phyloP scores from a whole-genome alignment of 169 alveolate genomes.

The Plasmodium sp. region DNA sequence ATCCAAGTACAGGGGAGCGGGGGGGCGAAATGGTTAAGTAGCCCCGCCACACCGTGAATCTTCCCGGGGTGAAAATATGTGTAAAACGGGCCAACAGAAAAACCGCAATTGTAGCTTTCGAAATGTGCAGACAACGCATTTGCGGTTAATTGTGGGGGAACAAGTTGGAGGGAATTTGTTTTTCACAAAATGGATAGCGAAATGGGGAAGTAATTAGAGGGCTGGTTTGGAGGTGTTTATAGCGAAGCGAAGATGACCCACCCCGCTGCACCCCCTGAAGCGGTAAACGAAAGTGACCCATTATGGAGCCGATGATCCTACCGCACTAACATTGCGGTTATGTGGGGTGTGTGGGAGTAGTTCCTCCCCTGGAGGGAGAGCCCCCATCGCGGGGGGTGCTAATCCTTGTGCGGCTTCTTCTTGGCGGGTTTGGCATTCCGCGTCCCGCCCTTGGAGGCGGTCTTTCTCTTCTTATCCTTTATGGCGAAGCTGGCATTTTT shows the following conservation, averaged over 20 bases:
- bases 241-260: neutral
- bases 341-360: neutral
- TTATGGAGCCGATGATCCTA: neutral
- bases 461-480: constrained; percentile 56
- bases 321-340: neutral
- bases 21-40: neutral
- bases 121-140: neutral
- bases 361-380: neutral
- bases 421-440: neutral
- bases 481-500: constrained; percentile 1
- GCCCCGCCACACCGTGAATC: neutral
- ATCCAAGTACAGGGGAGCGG: neutral
- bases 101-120: neutral
- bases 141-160: neutral
- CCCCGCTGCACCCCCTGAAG: neutral
- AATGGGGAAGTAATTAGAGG: no score
- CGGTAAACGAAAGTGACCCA: neutral
- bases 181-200: neutral
- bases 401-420: neutral
- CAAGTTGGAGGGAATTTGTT: neutral
- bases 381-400: neutral
- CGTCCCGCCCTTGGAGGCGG: neutral
- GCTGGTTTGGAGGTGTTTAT: no score
- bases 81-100: neutral
- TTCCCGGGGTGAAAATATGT: neutral